phyloP scores from a whole-genome alignment of 2,329 filamentous ascomycete species.

The Lasiodiplodia theobromae region DNA sequence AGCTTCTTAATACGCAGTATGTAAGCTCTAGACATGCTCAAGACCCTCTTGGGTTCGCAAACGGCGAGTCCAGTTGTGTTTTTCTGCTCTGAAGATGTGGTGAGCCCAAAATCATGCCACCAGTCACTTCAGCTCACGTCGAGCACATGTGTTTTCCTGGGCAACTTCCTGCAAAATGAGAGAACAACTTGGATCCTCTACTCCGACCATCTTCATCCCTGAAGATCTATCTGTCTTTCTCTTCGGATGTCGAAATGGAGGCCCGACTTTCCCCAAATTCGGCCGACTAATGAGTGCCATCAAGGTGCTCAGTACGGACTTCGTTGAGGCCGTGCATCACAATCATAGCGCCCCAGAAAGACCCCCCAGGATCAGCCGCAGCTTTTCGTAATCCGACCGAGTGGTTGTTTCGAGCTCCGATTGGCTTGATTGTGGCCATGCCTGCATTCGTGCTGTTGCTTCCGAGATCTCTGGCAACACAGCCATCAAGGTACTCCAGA shows the following conservation, averaged over 20 bases:
- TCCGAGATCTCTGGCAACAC: not conserved
- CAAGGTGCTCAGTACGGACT: slow-evolving; percentile 12
- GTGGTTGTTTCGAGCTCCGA: not conserved
- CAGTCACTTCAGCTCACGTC: not conserved
- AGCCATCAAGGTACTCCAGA: slow-evolving; percentile 18
- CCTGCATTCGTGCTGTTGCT: not conserved
- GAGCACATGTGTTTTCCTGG: not conserved
- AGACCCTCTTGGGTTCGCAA: too few relatives aligned
- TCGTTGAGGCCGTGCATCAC: not conserved
- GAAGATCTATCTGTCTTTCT: not conserved
- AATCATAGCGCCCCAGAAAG: not conserved
- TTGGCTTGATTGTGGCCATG: not conserved
- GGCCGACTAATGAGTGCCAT: not conserved
- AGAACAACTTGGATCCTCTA: not conserved
- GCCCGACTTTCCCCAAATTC: not conserved
- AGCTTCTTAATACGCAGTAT: too few relatives aligned
- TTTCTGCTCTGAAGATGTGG: too few relatives aligned
- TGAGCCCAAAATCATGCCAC: not conserved
- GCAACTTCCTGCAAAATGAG: not conserved
- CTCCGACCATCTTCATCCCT: not conserved
- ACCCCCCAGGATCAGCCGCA: not conserved
- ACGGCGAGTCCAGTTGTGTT: too few relatives aligned
- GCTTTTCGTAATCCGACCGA: too few relatives aligned
- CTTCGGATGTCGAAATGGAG: not conserved
- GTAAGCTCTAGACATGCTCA: too few relatives aligned